These are phyloP conservation scores for Irineochytrium annulatum DNA, from an alignment of 192 early-diverging fungal species.

Conservation along the genomic window DNA sequence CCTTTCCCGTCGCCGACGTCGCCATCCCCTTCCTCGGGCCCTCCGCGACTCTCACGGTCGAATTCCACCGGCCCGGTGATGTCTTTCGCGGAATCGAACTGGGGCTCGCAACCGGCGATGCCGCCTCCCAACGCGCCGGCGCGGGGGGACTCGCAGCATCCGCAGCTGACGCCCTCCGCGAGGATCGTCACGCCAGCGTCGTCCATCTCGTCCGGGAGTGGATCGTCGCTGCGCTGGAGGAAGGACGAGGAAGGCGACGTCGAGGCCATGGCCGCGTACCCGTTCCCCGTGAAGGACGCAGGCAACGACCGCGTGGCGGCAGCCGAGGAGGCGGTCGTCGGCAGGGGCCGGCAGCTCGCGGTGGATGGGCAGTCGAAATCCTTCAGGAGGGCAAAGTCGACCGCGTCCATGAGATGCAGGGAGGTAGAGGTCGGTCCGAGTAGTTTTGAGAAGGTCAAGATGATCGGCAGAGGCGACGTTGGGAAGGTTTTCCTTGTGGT, in stretches of 20 bases:
- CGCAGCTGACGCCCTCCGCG: too few relatives aligned
- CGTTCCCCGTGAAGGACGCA: not conserved
- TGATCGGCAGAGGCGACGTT: constrained; percentile 97
- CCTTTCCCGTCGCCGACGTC: not conserved
- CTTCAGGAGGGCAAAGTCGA: constrained; percentile 45
- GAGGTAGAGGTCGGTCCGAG: constrained; percentile 79
- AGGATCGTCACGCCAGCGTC: too few relatives aligned
- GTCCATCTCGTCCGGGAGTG: too few relatives aligned
- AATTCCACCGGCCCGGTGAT: not conserved
- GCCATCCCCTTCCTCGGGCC: not conserved
- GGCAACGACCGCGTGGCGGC: not conserved
- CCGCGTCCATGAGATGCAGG: constrained; percentile 75
- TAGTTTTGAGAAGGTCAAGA: constrained; percentile 81
- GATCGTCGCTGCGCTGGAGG: too few relatives aligned
- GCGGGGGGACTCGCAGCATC: too few relatives aligned
- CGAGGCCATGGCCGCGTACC: not conserved
- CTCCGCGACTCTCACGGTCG: not conserved
- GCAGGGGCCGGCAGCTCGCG: not conserved
- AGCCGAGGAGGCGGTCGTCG: not conserved
- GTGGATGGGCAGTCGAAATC: not conserved
- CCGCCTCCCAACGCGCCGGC: too few relatives aligned
- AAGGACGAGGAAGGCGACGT: constrained; percentile 1
- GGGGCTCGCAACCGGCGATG: not conserved
- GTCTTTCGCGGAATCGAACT: not conserved
- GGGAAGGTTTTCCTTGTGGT: constrained; percentile 94